Conservation (phyloP, 2,329 filamentous ascomycete species). For the Arthroderma sp. region DNA sequence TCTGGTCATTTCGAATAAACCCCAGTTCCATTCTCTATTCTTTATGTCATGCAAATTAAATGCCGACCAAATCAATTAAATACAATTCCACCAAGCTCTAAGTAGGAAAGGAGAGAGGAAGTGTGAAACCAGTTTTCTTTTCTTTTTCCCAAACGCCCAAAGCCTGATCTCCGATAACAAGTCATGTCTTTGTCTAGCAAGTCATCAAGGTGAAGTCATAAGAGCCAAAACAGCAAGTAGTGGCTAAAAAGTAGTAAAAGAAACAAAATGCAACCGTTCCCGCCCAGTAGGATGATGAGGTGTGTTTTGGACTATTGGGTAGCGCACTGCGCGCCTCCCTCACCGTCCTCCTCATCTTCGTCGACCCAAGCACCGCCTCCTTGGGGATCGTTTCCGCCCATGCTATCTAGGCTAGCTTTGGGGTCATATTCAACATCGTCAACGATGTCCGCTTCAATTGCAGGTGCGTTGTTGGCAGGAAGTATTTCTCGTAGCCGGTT, state of each 20-base stretch:
- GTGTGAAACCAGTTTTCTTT: background rate
- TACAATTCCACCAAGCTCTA: background rate
- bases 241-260: background rate
- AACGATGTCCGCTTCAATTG: slow-evolving; percentile 58
- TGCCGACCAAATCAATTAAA: slow-evolving; percentile 1
- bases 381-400: slow-evolving; percentile 34
- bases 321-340: slow-evolving; percentile 34
- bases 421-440: slow-evolving; percentile 82
- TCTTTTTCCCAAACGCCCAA: slow-evolving; percentile 4
- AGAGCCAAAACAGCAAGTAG: slow-evolving; percentile 1
- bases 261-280: background rate
- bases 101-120: background rate
- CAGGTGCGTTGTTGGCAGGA: slow-evolving; percentile 47
- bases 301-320: slow-evolving; percentile 30
- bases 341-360: slow-evolving; percentile 34
- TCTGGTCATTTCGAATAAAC: background rate
- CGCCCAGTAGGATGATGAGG: background rate
- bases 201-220: slow-evolving; percentile 4
- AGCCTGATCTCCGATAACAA: slow-evolving; percentile 5
- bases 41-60: background rate
- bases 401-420: slow-evolving; percentile 69
- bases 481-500: slow-evolving; percentile 63
- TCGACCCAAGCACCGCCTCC: slow-evolving; percentile 38
- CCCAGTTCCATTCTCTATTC: background rate
- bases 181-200: slow-evolving; percentile 7